Conservation (phyloP, 1,284 basidiomycete genomes). For the Naganishia cerealis region DNA sequence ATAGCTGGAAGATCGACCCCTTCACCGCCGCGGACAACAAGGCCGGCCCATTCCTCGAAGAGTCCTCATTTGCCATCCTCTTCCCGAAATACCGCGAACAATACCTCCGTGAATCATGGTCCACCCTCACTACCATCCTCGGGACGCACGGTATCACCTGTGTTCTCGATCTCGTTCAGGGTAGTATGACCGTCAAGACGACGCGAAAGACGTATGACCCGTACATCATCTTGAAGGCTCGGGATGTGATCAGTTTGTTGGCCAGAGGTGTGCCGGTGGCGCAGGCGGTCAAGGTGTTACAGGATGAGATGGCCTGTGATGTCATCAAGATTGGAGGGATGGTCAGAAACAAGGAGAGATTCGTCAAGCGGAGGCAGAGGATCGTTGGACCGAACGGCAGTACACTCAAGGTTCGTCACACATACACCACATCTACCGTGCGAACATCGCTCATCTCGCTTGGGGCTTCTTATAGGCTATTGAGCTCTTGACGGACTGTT, state of each 20-base stretch:
- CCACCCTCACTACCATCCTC: slow-evolving; percentile 81
- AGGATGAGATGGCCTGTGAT: slow-evolving; percentile 88
- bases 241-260: slow-evolving; percentile 92
- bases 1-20: slow-evolving; percentile 82
- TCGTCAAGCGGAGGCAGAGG: slow-evolving; percentile 91
- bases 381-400: slow-evolving; percentile 96
- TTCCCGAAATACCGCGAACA: slow-evolving; percentile 99
- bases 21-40: slow-evolving; percentile 76
- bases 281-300: slow-evolving; percentile 80
- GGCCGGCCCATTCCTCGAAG: slow-evolving; percentile 81
- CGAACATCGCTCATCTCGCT: not conserved
- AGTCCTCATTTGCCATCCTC: slow-evolving; percentile 94
- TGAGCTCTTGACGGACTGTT: slow-evolving; percentile 93
- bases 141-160: slow-evolving; percentile 73
- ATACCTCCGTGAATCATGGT: slow-evolving; percentile 92
- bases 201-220: slow-evolving; percentile 97
- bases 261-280: slow-evolving; percentile 80
- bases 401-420: slow-evolving; percentile 76
- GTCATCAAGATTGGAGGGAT: slow-evolving; percentile 97
- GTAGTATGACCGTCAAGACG: slow-evolving; percentile 94
- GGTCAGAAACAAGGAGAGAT: slow-evolving; percentile 93
- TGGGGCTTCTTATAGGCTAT: slow-evolving; percentile 73
- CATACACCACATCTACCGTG: not conserved
- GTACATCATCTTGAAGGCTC: slow-evolving; percentile 90
- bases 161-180: slow-evolving; percentile 91